These are phyloP conservation scores for Hypoxylon sp. DNA, from an alignment of 2,329 filamentous ascomycete genomes.

Conservation along the genomic window DNA sequence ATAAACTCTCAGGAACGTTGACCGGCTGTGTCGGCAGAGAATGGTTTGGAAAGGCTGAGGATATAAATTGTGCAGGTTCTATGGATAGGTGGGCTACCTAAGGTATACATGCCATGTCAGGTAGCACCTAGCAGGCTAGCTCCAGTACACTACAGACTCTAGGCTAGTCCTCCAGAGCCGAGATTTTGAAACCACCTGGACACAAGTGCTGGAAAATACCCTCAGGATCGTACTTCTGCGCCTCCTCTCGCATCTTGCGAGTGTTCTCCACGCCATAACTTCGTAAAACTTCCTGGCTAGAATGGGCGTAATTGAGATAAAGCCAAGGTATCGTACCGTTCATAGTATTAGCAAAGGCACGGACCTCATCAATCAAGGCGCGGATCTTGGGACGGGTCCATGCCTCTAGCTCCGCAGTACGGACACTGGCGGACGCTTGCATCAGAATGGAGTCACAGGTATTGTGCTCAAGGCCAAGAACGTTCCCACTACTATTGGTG, in stretches of 20 bases:
- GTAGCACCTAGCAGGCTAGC: no score
- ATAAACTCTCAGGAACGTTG: no score
- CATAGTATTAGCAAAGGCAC: conserved; percentile 21
- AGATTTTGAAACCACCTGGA: not conserved
- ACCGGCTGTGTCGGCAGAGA: no score
- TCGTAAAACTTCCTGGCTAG: not conserved
- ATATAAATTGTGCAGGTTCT: no score
- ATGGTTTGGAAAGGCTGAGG: no score
- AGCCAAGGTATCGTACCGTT: conserved; percentile 46
- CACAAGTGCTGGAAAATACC: not conserved
- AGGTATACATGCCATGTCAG: no score
- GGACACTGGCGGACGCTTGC: conserved; percentile 48
- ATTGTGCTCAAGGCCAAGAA: conserved; percentile 3
- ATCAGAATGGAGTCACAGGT: conserved; percentile 51
- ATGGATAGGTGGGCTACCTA: no score
- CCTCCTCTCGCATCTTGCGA: not conserved
- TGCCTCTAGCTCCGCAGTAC: conserved; percentile 51
- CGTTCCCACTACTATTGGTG: not conserved
- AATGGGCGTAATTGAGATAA: conserved; percentile 41
- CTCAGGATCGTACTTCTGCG: not conserved
- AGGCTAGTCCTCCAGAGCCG: no score
- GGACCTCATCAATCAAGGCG: conserved; percentile 50
- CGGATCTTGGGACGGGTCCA: conserved; percentile 53
- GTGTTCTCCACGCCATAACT: not conserved
- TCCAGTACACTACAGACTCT: no score